phyloP scores from a whole-genome alignment of 2,329 filamentous ascomycete genomes.

The Penicillium sp. region DNA sequence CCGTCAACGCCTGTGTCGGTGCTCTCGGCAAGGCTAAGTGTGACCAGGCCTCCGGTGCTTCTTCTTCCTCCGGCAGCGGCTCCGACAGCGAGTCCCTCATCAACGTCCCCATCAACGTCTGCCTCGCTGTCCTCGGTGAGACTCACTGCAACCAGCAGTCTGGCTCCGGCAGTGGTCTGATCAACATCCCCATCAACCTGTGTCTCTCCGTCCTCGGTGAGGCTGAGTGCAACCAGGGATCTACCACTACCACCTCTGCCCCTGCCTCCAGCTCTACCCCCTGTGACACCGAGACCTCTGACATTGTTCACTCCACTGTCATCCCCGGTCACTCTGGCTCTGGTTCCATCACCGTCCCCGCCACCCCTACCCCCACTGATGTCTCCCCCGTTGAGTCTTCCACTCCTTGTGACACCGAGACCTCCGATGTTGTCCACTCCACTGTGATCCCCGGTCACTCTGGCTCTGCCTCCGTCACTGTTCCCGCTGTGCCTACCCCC shows the following conservation, averaged over 20 bases:
- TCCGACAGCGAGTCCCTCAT: constrained; percentile 20
- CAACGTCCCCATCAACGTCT: constrained; percentile 30
- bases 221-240: constrained; percentile 22
- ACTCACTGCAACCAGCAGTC: constrained; percentile 25
- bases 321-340: background rate
- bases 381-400: background rate
- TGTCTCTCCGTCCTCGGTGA: constrained; percentile 29
- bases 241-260: constrained; percentile 1
- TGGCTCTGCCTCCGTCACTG: background rate
- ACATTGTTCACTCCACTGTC: constrained; percentile 1
- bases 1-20: constrained; percentile 24
- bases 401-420: constrained; percentile 2
- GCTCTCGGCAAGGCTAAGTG: constrained; percentile 28
- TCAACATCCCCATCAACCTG: constrained; percentile 31
- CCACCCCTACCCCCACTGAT: background rate
- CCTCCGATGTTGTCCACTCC: constrained; percentile 5
- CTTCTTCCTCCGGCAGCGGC: background rate
- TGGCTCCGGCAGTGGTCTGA: constrained; percentile 18
- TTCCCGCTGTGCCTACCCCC: background rate
- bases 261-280: background rate
- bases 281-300: constrained; percentile 6
- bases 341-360: background rate
- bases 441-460: background rate
- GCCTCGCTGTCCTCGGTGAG: constrained; percentile 31
- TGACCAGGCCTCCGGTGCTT: constrained; percentile 16